These are phyloP conservation scores for Paramarasmius palmivorus DNA, from an alignment of 1,284 basidiomycete genomes.

Conservation along the genomic window DNA sequence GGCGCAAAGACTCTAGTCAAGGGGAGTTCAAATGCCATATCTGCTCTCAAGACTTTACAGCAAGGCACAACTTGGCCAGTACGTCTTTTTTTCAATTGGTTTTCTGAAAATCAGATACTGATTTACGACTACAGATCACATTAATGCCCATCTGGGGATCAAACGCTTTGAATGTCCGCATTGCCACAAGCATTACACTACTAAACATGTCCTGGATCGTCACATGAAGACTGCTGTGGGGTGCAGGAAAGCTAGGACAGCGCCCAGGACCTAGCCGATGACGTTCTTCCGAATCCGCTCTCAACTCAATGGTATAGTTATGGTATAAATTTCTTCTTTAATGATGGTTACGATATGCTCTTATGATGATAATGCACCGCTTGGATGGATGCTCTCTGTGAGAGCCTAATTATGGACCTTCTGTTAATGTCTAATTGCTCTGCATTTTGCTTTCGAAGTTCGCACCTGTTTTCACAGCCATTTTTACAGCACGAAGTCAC, in stretches of 20 bases:
- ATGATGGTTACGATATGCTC: too few relatives aligned
- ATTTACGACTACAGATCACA: neutral
- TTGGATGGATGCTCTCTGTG: too few relatives aligned
- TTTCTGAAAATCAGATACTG: neutral
- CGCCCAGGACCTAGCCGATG: neutral
- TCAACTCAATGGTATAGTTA: too few relatives aligned
- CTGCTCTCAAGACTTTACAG: constrained; percentile 4
- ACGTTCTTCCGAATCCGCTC: too few relatives aligned
- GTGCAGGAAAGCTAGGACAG: neutral
- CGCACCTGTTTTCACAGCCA: too few relatives aligned
- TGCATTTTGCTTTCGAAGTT: too few relatives aligned
- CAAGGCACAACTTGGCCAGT: constrained; percentile 9
- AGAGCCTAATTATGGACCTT: too few relatives aligned
- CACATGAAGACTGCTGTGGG: neutral
- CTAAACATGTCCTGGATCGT: neutral
- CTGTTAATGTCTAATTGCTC: too few relatives aligned
- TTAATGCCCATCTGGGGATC: neutral
- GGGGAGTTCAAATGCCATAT: neutral
- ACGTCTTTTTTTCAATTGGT: neutral
- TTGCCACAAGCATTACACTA: neutral
- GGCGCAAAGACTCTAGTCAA: neutral
- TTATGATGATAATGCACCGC: too few relatives aligned
- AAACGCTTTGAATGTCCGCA: neutral
- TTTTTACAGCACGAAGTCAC: too few relatives aligned
- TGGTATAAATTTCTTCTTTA: too few relatives aligned